Evolutionary conservation across 2,329 filamentous ascomycete species (phyloP).

Genomic region (Ceratocystis alfenasii): DNA sequence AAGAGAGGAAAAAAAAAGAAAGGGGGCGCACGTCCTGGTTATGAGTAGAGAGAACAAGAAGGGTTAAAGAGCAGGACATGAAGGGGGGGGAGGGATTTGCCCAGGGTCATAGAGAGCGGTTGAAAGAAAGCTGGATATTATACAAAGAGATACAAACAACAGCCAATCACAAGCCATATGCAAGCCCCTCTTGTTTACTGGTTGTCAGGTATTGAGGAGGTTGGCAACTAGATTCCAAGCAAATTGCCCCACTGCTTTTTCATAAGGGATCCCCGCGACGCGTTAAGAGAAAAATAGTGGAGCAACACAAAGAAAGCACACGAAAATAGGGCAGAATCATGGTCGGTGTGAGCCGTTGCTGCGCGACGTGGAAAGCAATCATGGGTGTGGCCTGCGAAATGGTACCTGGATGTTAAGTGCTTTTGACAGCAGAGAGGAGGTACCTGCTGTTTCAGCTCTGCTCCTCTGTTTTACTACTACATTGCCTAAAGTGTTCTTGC

Average conservation of each 20-base stretch:
- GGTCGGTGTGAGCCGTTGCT: slow-evolving; percentile 12
- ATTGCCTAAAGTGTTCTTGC: no score
- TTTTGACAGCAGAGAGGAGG: background rate
- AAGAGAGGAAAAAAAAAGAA: slow-evolving; percentile 5
- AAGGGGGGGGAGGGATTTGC: slow-evolving; percentile 2
- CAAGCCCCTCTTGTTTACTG: slow-evolving; percentile 18
- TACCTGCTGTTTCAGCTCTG: background rate
- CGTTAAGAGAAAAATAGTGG: slow-evolving; percentile 2
- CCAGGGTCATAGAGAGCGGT: background rate
- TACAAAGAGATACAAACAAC: slow-evolving; percentile 10
- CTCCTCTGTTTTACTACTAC: background rate
- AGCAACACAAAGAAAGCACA: slow-evolving; percentile 1
- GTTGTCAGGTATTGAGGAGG: slow-evolving; percentile 16
- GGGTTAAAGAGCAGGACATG: slow-evolving; percentile 18
- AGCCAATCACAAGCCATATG: slow-evolving; percentile 22
- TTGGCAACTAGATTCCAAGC: slow-evolving; percentile 13
- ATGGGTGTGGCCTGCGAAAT: background rate
- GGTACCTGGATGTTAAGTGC: background rate
- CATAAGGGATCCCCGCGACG: background rate
- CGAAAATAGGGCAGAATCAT: background rate
- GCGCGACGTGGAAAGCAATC: slow-evolving; percentile 14
- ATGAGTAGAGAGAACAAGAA: slow-evolving; percentile 17
- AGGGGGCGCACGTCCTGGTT: slow-evolving; percentile 14
- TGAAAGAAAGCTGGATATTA: background rate
- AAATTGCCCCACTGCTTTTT: background rate